Evolutionary conservation across 148 eudicot genomes (phyloP).

Genomic region (Chenopodium formosanum): DNA sequence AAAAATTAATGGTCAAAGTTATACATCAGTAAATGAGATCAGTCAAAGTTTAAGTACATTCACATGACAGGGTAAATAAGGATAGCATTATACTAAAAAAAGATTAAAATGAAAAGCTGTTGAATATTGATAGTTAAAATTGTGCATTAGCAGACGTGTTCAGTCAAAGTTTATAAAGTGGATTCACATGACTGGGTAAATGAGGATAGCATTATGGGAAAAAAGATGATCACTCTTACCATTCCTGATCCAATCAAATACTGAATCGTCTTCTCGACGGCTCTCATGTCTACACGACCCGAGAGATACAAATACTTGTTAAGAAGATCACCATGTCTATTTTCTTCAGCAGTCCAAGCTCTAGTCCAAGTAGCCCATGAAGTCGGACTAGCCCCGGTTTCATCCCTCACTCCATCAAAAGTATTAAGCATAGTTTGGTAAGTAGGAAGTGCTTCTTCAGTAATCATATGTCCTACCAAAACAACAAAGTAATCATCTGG

Average conservation of each 20-base stretch:
- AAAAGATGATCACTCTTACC: constrained; percentile 17
- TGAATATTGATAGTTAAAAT: too few relatives aligned
- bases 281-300: constrained; percentile 60
- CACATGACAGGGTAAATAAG: too few relatives aligned
- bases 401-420: constrained; percentile 57
- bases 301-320: constrained; percentile 50
- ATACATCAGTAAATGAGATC: too few relatives aligned
- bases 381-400: constrained; percentile 54
- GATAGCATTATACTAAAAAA: too few relatives aligned
- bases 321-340: constrained; percentile 64
- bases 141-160: too few relatives aligned
- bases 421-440: constrained; percentile 66
- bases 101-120: too few relatives aligned
- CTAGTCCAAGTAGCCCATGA: constrained; percentile 62
- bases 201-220: too few relatives aligned
- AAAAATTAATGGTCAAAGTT: too few relatives aligned
- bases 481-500: constrained; percentile 64
- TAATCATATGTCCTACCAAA: constrained; percentile 40
- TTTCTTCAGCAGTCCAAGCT: constrained; percentile 12
- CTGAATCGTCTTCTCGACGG: constrained; percentile 53
- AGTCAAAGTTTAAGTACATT: too few relatives aligned
- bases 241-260: constrained; percentile 59
- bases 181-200: too few relatives aligned
- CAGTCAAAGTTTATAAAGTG: too few relatives aligned
- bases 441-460: constrained; percentile 54